Base-by-base conservation (phyloP, 495 filamentous ascomycete species). In the Aspergillus bridgeri region DNA sequence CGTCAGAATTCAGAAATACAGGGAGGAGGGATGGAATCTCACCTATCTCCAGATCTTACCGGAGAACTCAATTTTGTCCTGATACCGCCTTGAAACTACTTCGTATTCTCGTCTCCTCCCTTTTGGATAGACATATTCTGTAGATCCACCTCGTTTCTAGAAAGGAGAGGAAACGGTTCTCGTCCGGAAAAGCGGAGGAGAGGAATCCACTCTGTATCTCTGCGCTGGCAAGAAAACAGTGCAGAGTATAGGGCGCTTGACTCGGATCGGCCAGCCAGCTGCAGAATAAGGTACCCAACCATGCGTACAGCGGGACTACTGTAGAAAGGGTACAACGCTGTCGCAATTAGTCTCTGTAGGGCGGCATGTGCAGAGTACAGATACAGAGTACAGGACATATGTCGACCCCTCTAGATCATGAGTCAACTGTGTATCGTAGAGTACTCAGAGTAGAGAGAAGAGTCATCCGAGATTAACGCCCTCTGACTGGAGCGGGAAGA, bases 281-380 rank as follows among this genome's bases (percentile, higher is more conserved):
- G 64, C 58, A 61, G 58, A 42, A 63, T 56, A 57, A 65, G 63
- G 58, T 66, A 66, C 60, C 64, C 64, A 66, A 66, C 64, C 43
- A 38, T 38, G 27, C 44, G 25, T 42, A 42, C 15, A 57, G 48
- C 23, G 29, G 44, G 45, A 42, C 17, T 22, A 20, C 45, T 54
- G 33, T 54, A 54, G 33, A 13, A 38, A 38, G 33, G 33, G 33
- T 38, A 38, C 33, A 38, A 11, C 33, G 33, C 7, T 38, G 33
- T 15, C 3, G 9, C 7, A 38, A 13, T 13, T 11, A 15, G 33
- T 15, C 29, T 38, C 13, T 2, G 33, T 15, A 15, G 7, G 1
- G 6, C 27, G 1, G 6, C 27, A 9, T 29, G 27, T n/a, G n/a
- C n/a, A n/a, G 25, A 27, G 25, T 27, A 27, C 25, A 7, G 25